Base-by-base conservation (phyloP, 495 filamentous ascomycete genomes). In the Recurvomyces mirabilis region DNA sequence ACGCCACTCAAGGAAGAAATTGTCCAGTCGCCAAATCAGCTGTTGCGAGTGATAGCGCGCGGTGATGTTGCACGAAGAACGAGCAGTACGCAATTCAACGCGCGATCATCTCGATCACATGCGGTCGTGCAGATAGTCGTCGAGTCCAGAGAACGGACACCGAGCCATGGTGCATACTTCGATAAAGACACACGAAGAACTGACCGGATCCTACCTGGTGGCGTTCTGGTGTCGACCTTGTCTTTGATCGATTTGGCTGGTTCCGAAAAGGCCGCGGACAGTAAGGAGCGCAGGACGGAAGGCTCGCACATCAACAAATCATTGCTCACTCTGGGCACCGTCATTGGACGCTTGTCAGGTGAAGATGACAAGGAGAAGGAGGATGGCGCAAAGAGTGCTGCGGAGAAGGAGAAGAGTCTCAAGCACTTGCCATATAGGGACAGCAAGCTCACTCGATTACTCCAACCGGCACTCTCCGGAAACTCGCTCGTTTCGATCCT, bases 221-320 rank as follows among this genome's bases (percentile, higher is more conserved):
- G 93, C 49, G 91, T 96, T 17, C 79, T 88, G 31, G 91, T 98
- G 11, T 95, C 88, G 13, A 96, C 93, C 0, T 65, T 98, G 28
- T 94, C 86, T 53, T 67, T 98, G 59, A 98, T 98, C 52, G 91
- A 98, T 75, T 68, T 98, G 47, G 91, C 91, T 35, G 91, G 91
- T 15, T 96, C 91, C 1, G 91, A 98, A 56, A 80, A 87, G 60
- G 91, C 91, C 28, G 91, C 91, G 12, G 91, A 98, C 55, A 83
- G 79, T 26, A 98, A 96, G 57, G 91, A 98, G 64, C 72, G 91
- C 41, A 75, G 93, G 35, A 84, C 87, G 25, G 91, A 98, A 65
- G 91, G 91, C 37, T 87, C 91, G 24, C 91, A 98, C 59, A 98
- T 98, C 67, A 98, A 98, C 67, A 94, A 94, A 63, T 94, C 87